Base-by-base conservation (phyloP, 1,139 yeast species). In the Zhuliangozyma blackwelliae region DNA sequence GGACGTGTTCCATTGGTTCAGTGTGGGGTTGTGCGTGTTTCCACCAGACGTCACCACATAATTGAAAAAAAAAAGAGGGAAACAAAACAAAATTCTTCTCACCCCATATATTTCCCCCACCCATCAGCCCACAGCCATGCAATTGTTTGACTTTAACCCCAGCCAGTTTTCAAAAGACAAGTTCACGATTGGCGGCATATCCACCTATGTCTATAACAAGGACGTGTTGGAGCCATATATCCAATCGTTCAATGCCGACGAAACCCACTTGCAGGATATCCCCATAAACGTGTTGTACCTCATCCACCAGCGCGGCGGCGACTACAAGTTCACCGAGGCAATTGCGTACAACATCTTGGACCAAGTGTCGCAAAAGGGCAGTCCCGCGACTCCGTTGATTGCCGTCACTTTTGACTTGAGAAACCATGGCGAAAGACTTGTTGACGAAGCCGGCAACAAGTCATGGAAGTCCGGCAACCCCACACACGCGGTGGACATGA, bases 361-460 rank as follows among this genome's bases (percentile, higher is more conserved):
- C n/a, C 57, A 57, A 33, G 60, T 55, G 45, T 51, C 61, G 34
- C 37, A 40, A 7, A 46, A 50, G 20, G 51, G 51, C 35, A 36
- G 38, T 1, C 39, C 38, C 2, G 41, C 43, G 5, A 48, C 48
- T 21, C 63, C 73, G 3, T 50, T 75, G 33, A 58, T 79, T 27
- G 72, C 77, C 34, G 72, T 77, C 10, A 63, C 80, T 0, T 77
- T 77, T 52, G 88, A 82, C 47, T 58, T 62, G 38, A 64, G 82
- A 40, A 81, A 82, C 55, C 88, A 82, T 49, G 88, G 88, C 2
- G 55, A 54, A 28, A 57, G 88, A 30, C 35, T 51, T 8, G 53
- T 76, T 2, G 63, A 68, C 35, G 47, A 43, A 1, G 28, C 30
- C 11, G 60, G 60, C 32, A 77, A 77, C 51, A 35, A 49, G 5